Evolutionary conservation across 2,329 filamentous ascomycete species (phyloP).

Genomic region (Penicillium sp.): DNA sequence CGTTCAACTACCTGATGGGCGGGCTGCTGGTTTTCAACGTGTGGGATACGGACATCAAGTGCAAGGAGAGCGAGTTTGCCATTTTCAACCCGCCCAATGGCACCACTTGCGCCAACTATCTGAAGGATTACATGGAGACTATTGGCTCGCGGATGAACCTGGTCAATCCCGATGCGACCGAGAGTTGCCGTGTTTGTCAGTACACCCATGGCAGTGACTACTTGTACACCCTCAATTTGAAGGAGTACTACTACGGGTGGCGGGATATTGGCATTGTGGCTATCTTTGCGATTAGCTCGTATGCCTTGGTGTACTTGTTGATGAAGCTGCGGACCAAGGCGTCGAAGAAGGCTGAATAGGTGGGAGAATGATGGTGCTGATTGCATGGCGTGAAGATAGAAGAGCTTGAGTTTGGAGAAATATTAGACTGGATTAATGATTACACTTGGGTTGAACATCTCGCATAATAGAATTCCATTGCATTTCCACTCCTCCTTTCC

Average conservation of each 20-base stretch:
- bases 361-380: not conserved
- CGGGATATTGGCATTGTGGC: conserved; percentile 63
- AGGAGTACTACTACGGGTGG: conserved; percentile 66
- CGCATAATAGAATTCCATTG: not conserved
- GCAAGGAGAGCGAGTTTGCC: conserved; percentile 30
- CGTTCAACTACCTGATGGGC: conserved; percentile 37
- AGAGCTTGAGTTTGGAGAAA: not conserved
- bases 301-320: conserved; percentile 48
- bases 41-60: conserved; percentile 28
- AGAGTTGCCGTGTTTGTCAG: conserved; percentile 62
- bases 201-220: conserved; percentile 63
- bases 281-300: conserved; percentile 58
- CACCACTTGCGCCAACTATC: conserved; percentile 60
- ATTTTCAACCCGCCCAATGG: conserved; percentile 40
- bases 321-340: conserved; percentile 42
- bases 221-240: conserved; percentile 59
- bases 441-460: not conserved
- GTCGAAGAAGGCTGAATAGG: conserved; percentile 37
- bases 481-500: not conserved
- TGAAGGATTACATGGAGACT: conserved; percentile 52
- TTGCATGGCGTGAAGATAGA: not conserved
- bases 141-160: conserved; percentile 56
- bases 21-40: conserved; percentile 31
- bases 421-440: not conserved
- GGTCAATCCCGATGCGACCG: conserved; percentile 60